These are phyloP conservation scores for Cyclospora cayetanensis DNA, from an alignment of 169 alveolate genomes.

Conservation along the genomic window DNA sequence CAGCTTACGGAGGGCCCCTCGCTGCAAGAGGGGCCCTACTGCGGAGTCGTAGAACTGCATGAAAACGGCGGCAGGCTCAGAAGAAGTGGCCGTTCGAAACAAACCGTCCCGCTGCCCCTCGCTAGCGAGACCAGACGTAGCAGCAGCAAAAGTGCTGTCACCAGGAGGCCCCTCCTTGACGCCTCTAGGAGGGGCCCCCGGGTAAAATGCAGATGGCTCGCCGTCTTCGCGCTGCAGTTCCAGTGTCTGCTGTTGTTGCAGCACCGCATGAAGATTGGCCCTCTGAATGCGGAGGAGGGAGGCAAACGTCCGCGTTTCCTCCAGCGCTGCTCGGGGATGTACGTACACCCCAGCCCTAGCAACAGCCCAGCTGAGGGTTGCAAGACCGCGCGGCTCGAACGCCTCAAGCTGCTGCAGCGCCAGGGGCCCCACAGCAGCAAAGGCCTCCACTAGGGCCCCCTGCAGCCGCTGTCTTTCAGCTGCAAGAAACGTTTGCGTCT, in stretches of 20 bases:
- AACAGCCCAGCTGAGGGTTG: neutral
- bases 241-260: conserved; percentile 10
- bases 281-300: neutral
- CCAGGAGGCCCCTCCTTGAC: too few relatives aligned
- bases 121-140: too few relatives aligned
- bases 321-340: neutral
- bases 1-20: neutral
- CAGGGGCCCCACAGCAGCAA: neutral
- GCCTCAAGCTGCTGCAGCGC: conserved; percentile 24
- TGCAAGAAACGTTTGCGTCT: neutral
- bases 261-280: neutral
- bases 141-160: too few relatives aligned
- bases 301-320: neutral
- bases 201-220: too few relatives aligned
- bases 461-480: neutral
- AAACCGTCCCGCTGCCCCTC: too few relatives aligned
- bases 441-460: neutral
- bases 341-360: conserved; percentile 18
- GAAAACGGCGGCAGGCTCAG: too few relatives aligned
- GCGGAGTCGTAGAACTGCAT: neutral
- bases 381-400: neutral
- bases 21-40: neutral
- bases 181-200: too few relatives aligned
- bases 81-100: too few relatives aligned
- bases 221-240: conserved; percentile 17